Evolutionary conservation across 768 basidiomycete genomes (phyloP), one percentile per base, ranked within the genome.

Genomic region (Pleurotus citrinopileatus): DNA sequence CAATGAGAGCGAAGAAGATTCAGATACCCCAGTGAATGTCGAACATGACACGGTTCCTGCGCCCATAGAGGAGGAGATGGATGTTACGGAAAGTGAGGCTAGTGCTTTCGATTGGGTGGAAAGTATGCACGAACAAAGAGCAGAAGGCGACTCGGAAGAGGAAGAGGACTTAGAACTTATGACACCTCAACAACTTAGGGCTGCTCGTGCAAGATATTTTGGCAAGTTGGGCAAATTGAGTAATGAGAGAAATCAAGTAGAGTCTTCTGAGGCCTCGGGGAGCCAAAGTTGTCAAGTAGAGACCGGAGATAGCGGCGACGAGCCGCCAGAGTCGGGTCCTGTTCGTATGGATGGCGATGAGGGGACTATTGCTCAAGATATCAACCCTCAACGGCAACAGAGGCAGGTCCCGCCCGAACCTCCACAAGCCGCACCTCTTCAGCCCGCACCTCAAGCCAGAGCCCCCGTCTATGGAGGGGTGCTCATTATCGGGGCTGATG

Each of bases 11-110:
- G 60, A 54, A 23, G 65, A 54, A 23, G 65, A 65, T 29, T 65
- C 65, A 17, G 66, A 67, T 36, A 62, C 59, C 5, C 60, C 64
- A 4, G 63, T 63, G 13, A 61, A 58, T 19, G 58, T 62, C 15
- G 58, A 54, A 2, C 62, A 65, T 23, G 62, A 65, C 23, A 22
- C 46, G 19, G 19, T 43, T 29, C 47, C 50, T n/a, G 7, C 17
- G 7, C 12, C 1, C 17, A 40, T 19, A 40, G 38, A 15, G 38
- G 17, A 40, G 17, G 19, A 15, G 12, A 19, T 12, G 12, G 13
- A 40, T 9, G 17, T n/a, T 40, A 7, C 17, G 10, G 38, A 40
- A 19, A n/a, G 17, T 7, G 38, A 19, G 3, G 38, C 12, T 13
- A 32, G 29, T 32, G 29, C 29, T 6, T 32, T n/a, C 19, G 38